Conservation (phyloP, 177 flowering plant genomes). For the Vitis hybrid region DNA sequence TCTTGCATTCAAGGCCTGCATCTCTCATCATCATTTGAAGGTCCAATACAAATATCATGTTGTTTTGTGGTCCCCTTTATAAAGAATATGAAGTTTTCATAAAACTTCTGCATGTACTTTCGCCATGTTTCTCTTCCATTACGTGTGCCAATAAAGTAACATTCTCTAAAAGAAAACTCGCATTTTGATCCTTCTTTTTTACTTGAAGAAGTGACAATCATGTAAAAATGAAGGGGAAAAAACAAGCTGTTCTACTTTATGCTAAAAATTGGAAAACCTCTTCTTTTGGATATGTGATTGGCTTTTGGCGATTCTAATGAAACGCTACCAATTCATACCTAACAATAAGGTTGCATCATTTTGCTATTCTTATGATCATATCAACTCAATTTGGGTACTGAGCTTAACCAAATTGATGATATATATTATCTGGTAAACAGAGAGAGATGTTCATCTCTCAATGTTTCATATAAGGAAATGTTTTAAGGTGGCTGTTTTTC, state of each 20-base stretch:
- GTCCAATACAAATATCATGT: constrained; percentile 6
- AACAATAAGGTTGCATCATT: not conserved
- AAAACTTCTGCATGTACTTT: not conserved
- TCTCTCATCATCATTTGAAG: constrained; percentile 10
- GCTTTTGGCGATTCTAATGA: constrained; percentile 1
- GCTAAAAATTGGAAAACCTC: constrained; percentile 11
- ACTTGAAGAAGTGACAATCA: not conserved
- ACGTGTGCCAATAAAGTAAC: not conserved
- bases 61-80: constrained; percentile 23
- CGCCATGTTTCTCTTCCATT: constrained; percentile 6
- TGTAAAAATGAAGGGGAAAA: not conserved
- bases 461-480: too few species aligned
- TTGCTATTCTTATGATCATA: not conserved
- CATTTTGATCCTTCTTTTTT: not conserved
- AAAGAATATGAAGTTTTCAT: constrained; percentile 8
- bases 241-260: constrained; percentile 6
- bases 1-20: constrained; percentile 17
- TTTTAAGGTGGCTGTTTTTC: too few species aligned
- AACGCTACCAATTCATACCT: not conserved
- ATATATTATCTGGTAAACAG: too few species aligned
- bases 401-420: too few species aligned
- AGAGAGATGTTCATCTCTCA: too few species aligned
- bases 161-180: not conserved
- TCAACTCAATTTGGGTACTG: not conserved
- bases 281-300: not conserved